Base-by-base conservation (phyloP, 306 rosid genomes). In the Dryas drummondii region DNA sequence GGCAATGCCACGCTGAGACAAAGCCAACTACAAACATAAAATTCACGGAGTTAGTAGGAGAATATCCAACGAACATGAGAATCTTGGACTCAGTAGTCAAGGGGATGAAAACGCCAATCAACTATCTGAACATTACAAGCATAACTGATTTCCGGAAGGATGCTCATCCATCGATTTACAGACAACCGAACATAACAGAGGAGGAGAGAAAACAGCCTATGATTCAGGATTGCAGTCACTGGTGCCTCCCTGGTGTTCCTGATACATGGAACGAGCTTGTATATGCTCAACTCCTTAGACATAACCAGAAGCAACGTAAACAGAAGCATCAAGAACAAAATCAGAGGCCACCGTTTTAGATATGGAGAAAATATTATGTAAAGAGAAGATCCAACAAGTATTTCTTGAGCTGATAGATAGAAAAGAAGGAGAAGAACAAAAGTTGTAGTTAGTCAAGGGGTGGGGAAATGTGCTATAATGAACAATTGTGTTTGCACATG, bases 181-280 rank as follows among this genome's bases (percentile, higher is more conserved):
- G 84, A 82, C 81, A 26, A 86, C 81, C 82, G 37, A 80, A 86
- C 44, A 63, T 84, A 75, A 78, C 86, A 4, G 80, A n/a, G 63
- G 87, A 47, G 61, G 88, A 88, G 71, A 47, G 62, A 5, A 44
- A 52, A 12, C 41, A 52, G 7, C 84, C 85, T 1, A 73, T 82
- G 49, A 45, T 52, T 70, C 90, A 88, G 73, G 93, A 88, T 78
- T 88, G 93, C 74, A 86, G 87, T 49, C 93, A 88, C 82, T 88
- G 93, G 93, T 86, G 90, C 78, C 70, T 88, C 76, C 93, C 93
- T 12, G 93, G 93, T 48, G 88, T 86, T 42, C 93, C 88, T 9
- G 88, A 88, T 74, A 76, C 87, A 44, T 86, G 90, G 90, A 88
- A 88, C 41, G 86, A 88, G 57, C 49, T 78, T 5, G 10, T 78